Conservation (phyloP, 140 eudicot species). For the Erigeron philadelphicus region DNA sequence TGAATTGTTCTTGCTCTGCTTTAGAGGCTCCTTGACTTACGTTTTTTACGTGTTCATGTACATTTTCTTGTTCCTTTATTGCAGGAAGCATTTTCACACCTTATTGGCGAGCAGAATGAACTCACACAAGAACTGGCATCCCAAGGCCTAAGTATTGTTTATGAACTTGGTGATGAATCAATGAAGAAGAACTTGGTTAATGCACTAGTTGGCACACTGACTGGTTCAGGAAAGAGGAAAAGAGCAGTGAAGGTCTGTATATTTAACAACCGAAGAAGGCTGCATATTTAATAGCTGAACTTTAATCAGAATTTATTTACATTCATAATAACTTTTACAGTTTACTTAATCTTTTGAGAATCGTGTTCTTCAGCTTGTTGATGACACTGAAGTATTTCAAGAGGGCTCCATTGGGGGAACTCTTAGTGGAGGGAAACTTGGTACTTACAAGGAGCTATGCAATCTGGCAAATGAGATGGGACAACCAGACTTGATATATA, state of each 20-base stretch:
- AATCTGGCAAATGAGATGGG: conserved; percentile 97
- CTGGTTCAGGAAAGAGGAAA: conserved; percentile 97
- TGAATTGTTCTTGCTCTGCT: conserved; percentile 1
- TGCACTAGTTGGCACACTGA: conserved; percentile 90
- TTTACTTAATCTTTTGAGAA: neutral
- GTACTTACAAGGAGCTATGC: conserved; percentile 97
- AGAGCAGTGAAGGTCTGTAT: conserved; percentile 80
- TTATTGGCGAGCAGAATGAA: conserved; percentile 90
- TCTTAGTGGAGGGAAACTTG: conserved; percentile 85
- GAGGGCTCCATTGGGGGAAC: conserved; percentile 85
- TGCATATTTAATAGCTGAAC: neutral
- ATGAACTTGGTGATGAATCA: conserved; percentile 85
- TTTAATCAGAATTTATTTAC: neutral
- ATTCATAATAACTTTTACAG: neutral
- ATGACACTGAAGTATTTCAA: conserved; percentile 90
- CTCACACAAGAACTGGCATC: conserved; percentile 96
- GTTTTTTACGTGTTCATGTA: conserved; percentile 4
- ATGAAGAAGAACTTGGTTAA: conserved; percentile 83
- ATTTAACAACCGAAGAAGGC: no score
- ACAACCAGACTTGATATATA: conserved; percentile 88
- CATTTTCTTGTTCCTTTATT: conserved; percentile 5
- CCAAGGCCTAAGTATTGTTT: conserved; percentile 92
- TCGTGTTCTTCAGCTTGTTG: conserved; percentile 61
- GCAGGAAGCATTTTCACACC: conserved; percentile 97
- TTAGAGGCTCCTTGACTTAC: conserved; percentile 16